These are phyloP conservation scores for Exophiala sp. DNA, from an alignment of 2,329 filamentous ascomycete genomes.

Conservation along the genomic window DNA sequence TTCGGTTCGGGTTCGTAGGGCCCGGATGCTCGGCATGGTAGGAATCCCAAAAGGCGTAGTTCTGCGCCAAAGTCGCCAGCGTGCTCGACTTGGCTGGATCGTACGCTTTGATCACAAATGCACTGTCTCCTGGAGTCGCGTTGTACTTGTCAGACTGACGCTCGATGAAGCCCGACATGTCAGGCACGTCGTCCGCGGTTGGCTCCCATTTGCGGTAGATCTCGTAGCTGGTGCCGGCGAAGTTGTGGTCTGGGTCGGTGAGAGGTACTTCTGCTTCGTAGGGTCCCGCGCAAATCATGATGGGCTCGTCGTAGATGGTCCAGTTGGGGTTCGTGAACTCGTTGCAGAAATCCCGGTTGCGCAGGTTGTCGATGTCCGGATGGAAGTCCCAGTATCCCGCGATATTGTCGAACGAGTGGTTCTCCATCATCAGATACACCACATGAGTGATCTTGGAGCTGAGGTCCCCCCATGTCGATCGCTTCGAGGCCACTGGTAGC, in stretches of 20 bases:
- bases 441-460: conserved; percentile 21
- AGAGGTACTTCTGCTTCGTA: conserved; percentile 20
- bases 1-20: conserved; percentile 18
- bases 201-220: conserved; percentile 24
- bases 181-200: conserved; percentile 10
- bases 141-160: conserved; percentile 21
- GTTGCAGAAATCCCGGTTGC: conserved; percentile 16
- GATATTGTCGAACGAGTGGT: conserved; percentile 21
- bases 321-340: conserved; percentile 23
- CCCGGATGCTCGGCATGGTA: conserved; percentile 20
- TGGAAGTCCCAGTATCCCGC: conserved; percentile 22
- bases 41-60: conserved; percentile 20
- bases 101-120: conserved; percentile 21
- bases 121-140: conserved; percentile 16
- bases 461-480: conserved; percentile 10
- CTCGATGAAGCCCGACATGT: conserved; percentile 23
- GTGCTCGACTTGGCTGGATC: conserved; percentile 11
- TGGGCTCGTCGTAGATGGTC: conserved; percentile 19
- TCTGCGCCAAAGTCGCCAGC: conserved; percentile 13
- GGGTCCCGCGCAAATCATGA: conserved; percentile 16
- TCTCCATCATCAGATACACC: conserved; percentile 19
- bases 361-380: conserved; percentile 15
- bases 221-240: conserved; percentile 19
- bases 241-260: conserved; percentile 20
- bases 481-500: conserved; percentile 5